These are phyloP conservation scores for Hanseniaspora taiwanica DNA, from an alignment of 805 yeast species.

Conservation along the genomic window DNA sequence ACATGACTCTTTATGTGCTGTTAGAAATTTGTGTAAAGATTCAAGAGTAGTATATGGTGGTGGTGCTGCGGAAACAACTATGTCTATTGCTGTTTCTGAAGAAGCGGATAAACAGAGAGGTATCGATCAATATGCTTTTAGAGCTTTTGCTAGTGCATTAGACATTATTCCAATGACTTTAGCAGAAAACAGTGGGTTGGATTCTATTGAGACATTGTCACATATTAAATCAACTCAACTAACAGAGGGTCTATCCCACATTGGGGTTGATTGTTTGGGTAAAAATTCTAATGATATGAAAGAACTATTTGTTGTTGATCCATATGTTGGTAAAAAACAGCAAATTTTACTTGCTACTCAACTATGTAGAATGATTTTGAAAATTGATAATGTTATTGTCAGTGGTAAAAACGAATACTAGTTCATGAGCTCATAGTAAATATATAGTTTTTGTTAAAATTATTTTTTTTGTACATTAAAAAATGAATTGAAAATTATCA, in stretches of 20 bases:
- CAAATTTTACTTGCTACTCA: slow-evolving; percentile 93
- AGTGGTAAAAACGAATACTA: slow-evolving; percentile 69
- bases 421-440: too few species aligned
- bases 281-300: slow-evolving; percentile 85
- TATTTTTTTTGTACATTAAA: background rate
- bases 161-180: slow-evolving; percentile 88
- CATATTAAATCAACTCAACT: slow-evolving; percentile 75
- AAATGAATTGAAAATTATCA: background rate
- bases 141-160: slow-evolving; percentile 84
- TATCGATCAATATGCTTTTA: slow-evolving; percentile 94
- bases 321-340: slow-evolving; percentile 93
- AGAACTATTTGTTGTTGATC: slow-evolving; percentile 88
- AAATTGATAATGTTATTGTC: slow-evolving; percentile 91
- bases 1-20: slow-evolving; percentile 95
- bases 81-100: slow-evolving; percentile 80
- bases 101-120: slow-evolving; percentile 91
- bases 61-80: slow-evolving; percentile 93
- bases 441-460: background rate
- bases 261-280: slow-evolving; percentile 93
- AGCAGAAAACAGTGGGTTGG: slow-evolving; percentile 94
- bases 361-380: slow-evolving; percentile 91
- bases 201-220: slow-evolving; percentile 84
- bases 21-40: slow-evolving; percentile 85
- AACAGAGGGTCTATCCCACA: slow-evolving; percentile 48
- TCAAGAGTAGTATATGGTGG: slow-evolving; percentile 97